Base-by-base conservation (phyloP, 768 basidiomycete genomes). In the Podaxis carcinomalis region DNA sequence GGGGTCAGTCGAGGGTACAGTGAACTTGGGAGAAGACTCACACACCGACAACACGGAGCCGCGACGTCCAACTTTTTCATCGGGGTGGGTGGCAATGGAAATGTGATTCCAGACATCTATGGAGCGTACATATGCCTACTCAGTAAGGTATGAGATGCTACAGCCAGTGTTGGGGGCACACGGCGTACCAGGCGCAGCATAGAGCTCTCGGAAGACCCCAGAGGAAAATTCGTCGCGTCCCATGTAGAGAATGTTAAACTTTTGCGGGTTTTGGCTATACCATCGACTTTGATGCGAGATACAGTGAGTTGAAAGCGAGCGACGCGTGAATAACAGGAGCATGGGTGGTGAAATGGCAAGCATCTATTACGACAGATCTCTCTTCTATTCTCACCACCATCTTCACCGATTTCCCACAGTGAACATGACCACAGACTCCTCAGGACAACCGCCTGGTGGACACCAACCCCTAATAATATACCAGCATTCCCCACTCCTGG, bases 211-310 rank as follows among this genome's bases (percentile, higher is more conserved):
- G 52, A 97, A 80, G 2, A 93, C 85, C 5, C 76, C 73, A 68
- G 89, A 89, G 1, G 94, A 96, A 72, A 96, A 96, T 67, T 87
- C 83, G 70, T 95, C 94, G 16, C 92, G 89, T 54, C 95, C 95
- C 69, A 93, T 83, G 72, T 93, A 96, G 5, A 97, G 79, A 44
- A 97, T 82, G n/a, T 85, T 82, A 69, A 92, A 89, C 4, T 64
- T 66, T 28, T 62, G 37, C 5, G 56, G 28, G 7, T 53, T 51
- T 19, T 63, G 59, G 13, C 46, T 54, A 25, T 11, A 36, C 28
- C 27, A 54, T 54, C 59, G 52, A 23, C 10, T 13, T 37, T 50
- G 52, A 16, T 32, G 36, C 35, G 14, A 14, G 3, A 27, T 23
- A 25, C 4, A 11, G 14, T 35, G 28, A n/a, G 6, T 49, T 36